phyloP scores from a whole-genome alignment of 2,329 filamentous ascomycete genomes.

The Curvularia lunata region DNA sequence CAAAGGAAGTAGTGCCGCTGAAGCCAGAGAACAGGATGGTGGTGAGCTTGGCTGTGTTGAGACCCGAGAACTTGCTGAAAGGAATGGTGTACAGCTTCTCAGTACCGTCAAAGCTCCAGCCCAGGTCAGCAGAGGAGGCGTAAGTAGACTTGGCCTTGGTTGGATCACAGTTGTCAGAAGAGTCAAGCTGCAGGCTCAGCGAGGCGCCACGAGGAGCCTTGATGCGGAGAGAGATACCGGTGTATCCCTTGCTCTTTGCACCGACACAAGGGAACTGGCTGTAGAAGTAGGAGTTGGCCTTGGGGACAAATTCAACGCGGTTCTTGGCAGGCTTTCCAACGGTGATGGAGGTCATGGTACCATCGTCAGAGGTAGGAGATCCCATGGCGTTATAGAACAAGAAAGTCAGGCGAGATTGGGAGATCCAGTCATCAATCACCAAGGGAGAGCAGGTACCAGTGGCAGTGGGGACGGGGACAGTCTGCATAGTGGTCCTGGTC shows the following conservation, averaged over 20 bases:
- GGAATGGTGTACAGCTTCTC: slow-evolving; percentile 66
- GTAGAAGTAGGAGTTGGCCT: slow-evolving; percentile 62
- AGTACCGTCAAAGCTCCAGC: slow-evolving; percentile 66
- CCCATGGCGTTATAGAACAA: slow-evolving; percentile 66
- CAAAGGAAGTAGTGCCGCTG: slow-evolving; percentile 58
- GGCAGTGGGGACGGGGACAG: slow-evolving; percentile 11
- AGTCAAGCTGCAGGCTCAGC: slow-evolving; percentile 60
- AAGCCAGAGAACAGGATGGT: slow-evolving; percentile 60
- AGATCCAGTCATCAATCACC: slow-evolving; percentile 66
- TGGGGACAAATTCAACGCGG: slow-evolving; percentile 61
- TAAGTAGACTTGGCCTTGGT: slow-evolving; percentile 44
- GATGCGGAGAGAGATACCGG: slow-evolving; percentile 63
- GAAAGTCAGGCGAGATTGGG: slow-evolving; percentile 67
- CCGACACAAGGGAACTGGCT: slow-evolving; percentile 63
- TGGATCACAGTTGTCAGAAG: slow-evolving; percentile 55
- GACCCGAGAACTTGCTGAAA: slow-evolving; percentile 58
- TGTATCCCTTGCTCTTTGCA: slow-evolving; percentile 56
- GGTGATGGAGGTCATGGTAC: slow-evolving; percentile 63
- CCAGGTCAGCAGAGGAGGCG: slow-evolving; percentile 57
- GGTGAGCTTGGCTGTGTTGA: slow-evolving; percentile 61
- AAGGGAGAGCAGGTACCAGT: slow-evolving; percentile 53
- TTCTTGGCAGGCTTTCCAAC: slow-evolving; percentile 55
- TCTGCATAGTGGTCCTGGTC: slow-evolving; percentile 9
- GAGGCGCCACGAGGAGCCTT: slow-evolving; percentile 60
- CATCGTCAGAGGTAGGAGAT: slow-evolving; percentile 63